Base-by-base conservation (phyloP, 192 early-diverging fungal genomes). In the Kappamyces sp. region DNA sequence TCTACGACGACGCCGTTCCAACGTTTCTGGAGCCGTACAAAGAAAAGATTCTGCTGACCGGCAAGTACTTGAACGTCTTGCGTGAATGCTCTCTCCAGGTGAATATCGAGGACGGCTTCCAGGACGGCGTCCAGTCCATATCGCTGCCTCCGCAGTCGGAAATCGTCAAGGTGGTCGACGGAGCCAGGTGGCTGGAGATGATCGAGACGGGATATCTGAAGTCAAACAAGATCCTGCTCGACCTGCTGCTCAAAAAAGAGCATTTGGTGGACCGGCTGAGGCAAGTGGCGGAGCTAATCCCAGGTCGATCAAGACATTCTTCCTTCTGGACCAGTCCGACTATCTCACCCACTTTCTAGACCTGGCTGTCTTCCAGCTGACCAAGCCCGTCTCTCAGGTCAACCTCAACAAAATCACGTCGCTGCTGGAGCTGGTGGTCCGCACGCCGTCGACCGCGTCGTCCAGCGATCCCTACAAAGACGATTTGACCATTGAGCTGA, bases 271-370 rank as follows among this genome's bases (percentile, higher is more conserved):
- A 73, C 15, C 74, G 91, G 15, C 73, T 95, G 66, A 66, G 86
- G 73, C 86, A 69, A 15, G 64, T 35, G 57, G 7, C 32, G 1
- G 34, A 1, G 7, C 36, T 7, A 5, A 39, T 39, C 53, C 35
- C 61, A 90, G 87, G 49, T 94, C 92, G 2, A 69, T 97, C 31
- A 99, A 99, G 72, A 87, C 84, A 40, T 95, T 91, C 68, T 88
- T 95, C 49, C 76, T 99, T 54, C 76, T 97, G 58, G 90, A 94
- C 65, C 90, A 90, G 65, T 89, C 90, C 0, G 97, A 99, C 64
- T 99, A 88, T 63, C 68, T 99, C 46, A 89, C 85, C 1, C 93
- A 93, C 43, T 99, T 99, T 66, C 64, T 99, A 44, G 97, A 99
- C 65, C 72, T 97, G 36, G 91, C 91, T 9, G 74, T 75, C 13